Evolutionary conservation across 768 basidiomycete species (phyloP).

Genomic region (Tylopilus vinaceipallidus): DNA sequence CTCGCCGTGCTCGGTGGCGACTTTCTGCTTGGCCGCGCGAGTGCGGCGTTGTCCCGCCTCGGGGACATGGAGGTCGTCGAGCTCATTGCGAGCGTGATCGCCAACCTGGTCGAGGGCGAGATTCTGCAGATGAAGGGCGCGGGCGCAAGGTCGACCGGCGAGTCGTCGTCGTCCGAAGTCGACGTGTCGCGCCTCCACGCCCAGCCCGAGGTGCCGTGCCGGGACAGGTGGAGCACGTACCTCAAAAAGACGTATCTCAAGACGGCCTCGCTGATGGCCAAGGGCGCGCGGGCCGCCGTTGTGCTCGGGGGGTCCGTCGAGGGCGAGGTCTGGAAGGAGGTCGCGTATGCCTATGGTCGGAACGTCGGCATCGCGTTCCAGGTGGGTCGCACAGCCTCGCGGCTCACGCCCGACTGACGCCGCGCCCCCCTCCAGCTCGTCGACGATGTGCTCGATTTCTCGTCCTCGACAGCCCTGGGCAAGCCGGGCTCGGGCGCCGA

Average conservation of each 20-base stretch:
- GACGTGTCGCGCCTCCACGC: constrained; percentile 43
- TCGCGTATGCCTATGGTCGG: constrained; percentile 87
- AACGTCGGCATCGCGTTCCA: constrained; percentile 96
- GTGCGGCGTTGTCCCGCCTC: constrained; percentile 80
- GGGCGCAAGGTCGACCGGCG: not conserved
- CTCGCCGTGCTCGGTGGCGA: constrained; percentile 92
- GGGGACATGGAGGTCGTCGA: constrained; percentile 91
- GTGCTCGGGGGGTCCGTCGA: constrained; percentile 80
- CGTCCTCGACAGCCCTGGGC: constrained; percentile 73
- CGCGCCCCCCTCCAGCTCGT: constrained; percentile 77
- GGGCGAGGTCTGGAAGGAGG: constrained; percentile 83
- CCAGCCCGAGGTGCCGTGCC: constrained; percentile 33
- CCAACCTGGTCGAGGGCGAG: constrained; percentile 96
- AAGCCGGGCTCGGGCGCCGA: constrained; percentile 86
- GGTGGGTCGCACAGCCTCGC: constrained; percentile 41
- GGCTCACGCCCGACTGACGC: not conserved
- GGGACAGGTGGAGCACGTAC: constrained; percentile 71
- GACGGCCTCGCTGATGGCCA: constrained; percentile 89
- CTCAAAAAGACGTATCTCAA: constrained; percentile 92
- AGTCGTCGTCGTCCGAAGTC: constrained; percentile 4
- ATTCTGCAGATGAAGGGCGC: constrained; percentile 67
- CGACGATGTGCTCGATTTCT: constrained; percentile 94
- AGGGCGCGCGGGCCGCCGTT: constrained; percentile 78
- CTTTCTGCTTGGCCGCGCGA: constrained; percentile 90
- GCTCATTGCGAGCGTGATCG: constrained; percentile 85